phyloP scores from a whole-genome alignment of 176 grass and related monocot genomes.

The Leersia perrieri region DNA sequence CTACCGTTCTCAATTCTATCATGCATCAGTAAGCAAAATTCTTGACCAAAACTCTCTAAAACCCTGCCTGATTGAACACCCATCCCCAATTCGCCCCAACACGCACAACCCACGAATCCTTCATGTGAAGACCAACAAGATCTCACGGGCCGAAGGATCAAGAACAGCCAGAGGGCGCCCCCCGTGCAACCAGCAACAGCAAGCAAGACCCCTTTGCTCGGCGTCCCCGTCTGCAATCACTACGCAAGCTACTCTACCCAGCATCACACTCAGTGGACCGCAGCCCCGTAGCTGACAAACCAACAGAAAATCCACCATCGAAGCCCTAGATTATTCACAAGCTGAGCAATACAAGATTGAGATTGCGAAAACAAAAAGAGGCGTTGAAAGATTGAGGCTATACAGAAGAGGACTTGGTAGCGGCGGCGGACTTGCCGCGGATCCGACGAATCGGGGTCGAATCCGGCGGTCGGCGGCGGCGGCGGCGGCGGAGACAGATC shows the following conservation, averaged over 20 bases:
- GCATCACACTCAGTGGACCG: too few species aligned
- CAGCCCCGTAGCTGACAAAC: background rate
- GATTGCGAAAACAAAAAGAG: background rate
- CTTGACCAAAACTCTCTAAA: background rate
- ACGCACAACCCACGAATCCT: too few species aligned
- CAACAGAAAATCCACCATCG: background rate
- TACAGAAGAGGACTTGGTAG: too few species aligned
- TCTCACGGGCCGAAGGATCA: background rate
- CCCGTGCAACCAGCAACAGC: too few species aligned
- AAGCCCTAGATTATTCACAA: background rate
- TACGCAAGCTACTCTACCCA: too few species aligned
- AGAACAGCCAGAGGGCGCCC: background rate
- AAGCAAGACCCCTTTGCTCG: too few species aligned
- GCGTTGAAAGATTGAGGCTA: background rate
- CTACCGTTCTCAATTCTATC: background rate
- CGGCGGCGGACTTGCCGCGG: too few species aligned
- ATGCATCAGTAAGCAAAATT: background rate
- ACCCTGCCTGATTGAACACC: background rate
- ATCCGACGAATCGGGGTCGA: background rate
- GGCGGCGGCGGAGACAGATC: too few species aligned
- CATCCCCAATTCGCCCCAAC: background rate
- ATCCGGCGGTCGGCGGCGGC: too few species aligned
- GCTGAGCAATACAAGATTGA: background rate
- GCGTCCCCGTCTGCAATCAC: too few species aligned
- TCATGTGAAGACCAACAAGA: background rate